These are phyloP conservation scores for Mycosphaerella arachidis DNA, from an alignment of 2,329 filamentous ascomycete genomes.

Conservation along the genomic window DNA sequence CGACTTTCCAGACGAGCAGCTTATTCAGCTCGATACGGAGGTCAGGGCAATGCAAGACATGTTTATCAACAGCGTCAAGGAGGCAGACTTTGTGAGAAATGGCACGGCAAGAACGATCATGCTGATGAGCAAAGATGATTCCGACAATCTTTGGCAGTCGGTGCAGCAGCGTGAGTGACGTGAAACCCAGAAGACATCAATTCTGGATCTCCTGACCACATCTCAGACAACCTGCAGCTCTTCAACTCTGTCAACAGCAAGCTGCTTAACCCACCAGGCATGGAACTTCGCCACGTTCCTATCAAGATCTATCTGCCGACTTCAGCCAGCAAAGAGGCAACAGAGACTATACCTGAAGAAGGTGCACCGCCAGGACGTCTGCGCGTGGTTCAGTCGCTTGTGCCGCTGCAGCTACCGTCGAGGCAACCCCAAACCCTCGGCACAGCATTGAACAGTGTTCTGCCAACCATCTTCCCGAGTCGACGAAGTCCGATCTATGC, in stretches of 20 bases:
- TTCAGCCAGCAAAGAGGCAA: constrained; percentile 35
- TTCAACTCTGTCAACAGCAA: constrained; percentile 72
- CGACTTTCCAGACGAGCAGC: constrained; percentile 54
- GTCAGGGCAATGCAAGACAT: constrained; percentile 58
- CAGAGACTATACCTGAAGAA: constrained; percentile 32
- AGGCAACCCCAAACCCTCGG: constrained; percentile 67
- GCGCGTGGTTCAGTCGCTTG: constrained; percentile 64
- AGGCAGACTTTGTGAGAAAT: constrained; percentile 82
- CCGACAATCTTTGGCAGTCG: constrained; percentile 74
- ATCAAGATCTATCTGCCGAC: constrained; percentile 77
- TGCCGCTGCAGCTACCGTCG: constrained; percentile 48
- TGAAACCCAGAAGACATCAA: not conserved
- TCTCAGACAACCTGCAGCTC: constrained; percentile 62
- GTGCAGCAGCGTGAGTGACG: constrained; percentile 62
- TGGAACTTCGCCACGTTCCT: constrained; percentile 75
- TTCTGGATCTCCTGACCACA: constrained; percentile 4
- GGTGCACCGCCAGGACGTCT: constrained; percentile 37
- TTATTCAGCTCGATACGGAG: constrained; percentile 53
- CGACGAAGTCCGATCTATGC: constrained; percentile 78
- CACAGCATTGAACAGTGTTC: constrained; percentile 65
- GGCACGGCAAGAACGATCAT: constrained; percentile 87
- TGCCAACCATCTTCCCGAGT: constrained; percentile 83
- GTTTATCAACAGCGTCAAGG: constrained; percentile 67
- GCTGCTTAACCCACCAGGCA: constrained; percentile 67
- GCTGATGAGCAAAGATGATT: constrained; percentile 79